Evolutionary conservation across 768 basidiomycete species (phyloP).

Genomic region (Tulasnella sp.): DNA sequence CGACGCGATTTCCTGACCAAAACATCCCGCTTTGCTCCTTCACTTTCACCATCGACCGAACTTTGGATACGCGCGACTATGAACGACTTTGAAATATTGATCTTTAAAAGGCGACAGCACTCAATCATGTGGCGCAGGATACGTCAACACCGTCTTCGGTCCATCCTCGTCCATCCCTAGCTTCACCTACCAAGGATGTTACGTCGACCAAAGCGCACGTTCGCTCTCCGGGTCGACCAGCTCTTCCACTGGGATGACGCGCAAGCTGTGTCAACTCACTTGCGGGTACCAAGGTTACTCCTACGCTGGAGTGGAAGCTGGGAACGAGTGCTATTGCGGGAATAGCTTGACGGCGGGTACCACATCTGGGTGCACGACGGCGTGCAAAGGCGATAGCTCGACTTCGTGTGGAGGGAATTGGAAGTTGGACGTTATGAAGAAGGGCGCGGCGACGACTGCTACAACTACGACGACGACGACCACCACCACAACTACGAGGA

Average conservation of each 20-base stretch:
- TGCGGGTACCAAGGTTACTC: slow-evolving; percentile 1
- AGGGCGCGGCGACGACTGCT: too few relatives aligned
- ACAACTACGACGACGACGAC: too few relatives aligned
- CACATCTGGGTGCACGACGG: neutral
- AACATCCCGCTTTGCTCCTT: too few relatives aligned
- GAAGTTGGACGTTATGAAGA: neutral
- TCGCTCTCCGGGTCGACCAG: neutral
- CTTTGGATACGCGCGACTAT: too few relatives aligned
- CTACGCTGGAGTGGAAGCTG: slow-evolving; percentile 8
- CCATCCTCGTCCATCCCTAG: neutral
- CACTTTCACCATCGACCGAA: too few relatives aligned
- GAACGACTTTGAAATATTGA: too few relatives aligned
- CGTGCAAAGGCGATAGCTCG: slow-evolving; percentile 5
- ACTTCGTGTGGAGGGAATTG: slow-evolving; percentile 11
- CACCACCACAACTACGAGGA: too few relatives aligned
- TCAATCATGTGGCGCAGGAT: neutral
- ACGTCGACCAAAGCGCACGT: neutral
- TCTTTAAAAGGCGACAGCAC: neutral
- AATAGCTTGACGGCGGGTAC: neutral
- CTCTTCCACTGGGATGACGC: neutral
- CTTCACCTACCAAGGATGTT: neutral
- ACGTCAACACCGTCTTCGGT: neutral
- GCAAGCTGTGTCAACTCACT: neutral
- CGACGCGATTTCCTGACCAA: too few relatives aligned
- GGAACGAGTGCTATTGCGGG: slow-evolving; percentile 4